Percentiles rank a stretch among this genome's conserved stretches.
Conservation (phyloP, 192 early-diverging fungal genomes). For the Backusella psychrophila region DNA sequence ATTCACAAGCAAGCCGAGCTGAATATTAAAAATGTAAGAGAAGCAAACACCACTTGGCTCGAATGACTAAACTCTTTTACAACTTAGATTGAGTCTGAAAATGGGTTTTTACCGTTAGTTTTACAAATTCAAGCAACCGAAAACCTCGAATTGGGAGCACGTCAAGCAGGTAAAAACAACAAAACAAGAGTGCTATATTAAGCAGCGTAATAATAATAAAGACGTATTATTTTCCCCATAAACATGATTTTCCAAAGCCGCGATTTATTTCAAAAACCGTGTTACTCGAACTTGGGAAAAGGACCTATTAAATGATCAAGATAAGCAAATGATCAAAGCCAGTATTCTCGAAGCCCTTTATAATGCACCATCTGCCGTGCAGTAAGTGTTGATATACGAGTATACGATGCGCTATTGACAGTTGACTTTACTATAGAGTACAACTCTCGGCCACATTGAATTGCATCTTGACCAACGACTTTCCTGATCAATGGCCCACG, state of each 20-base stretch:
- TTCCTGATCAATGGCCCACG: constrained; percentile 78
- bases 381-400: constrained; percentile 38
- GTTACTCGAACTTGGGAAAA: constrained; percentile 66
- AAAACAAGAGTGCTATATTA: not conserved
- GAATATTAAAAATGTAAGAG: constrained; percentile 67
- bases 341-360: constrained; percentile 77
- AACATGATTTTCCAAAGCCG: constrained; percentile 31
- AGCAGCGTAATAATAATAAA: not conserved
- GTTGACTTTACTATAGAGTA: constrained; percentile 26
- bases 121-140: constrained; percentile 52
- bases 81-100: constrained; percentile 38
- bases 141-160: constrained; percentile 49
- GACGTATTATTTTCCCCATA: not conserved
- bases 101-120: constrained; percentile 48
- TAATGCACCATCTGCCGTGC: constrained; percentile 62
- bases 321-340: constrained; percentile 64
- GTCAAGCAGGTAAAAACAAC: constrained; percentile 50
- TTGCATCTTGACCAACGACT: constrained; percentile 75
- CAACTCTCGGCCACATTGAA: constrained; percentile 82
- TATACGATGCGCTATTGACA: too few relatives aligned
- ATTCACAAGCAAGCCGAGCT: constrained; percentile 81
- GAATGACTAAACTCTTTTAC: not conserved
- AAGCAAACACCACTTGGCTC: not conserved
- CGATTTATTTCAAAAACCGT: constrained; percentile 92
- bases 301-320: constrained; percentile 56